phyloP scores from a whole-genome alignment of 1,284 basidiomycete species.

The Naganishia sp. region DNA sequence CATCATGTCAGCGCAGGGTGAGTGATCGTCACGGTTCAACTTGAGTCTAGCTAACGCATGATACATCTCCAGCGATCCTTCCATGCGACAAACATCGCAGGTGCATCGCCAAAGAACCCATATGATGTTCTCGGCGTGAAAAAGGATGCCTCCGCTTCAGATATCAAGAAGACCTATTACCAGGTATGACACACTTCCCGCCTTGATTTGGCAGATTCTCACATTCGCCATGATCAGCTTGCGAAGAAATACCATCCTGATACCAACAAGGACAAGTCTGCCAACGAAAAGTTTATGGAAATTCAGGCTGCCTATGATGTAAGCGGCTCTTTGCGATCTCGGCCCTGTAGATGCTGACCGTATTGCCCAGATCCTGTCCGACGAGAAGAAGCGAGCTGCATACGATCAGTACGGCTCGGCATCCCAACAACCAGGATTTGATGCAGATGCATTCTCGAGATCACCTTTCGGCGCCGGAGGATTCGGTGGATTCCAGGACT shows the following conservation, averaged over 20 bases:
- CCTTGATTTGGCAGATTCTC: constrained; percentile 15
- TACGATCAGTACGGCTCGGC: constrained; percentile 95
- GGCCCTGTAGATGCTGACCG: neutral
- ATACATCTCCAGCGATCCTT: constrained; percentile 8
- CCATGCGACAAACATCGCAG: constrained; percentile 11
- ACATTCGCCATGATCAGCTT: constrained; percentile 61
- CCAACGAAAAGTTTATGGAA: constrained; percentile 92
- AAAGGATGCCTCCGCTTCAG: constrained; percentile 76
- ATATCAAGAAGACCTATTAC: constrained; percentile 98
- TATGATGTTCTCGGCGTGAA: constrained; percentile 87
- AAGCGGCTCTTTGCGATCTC: constrained; percentile 45
- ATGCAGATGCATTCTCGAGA: constrained; percentile 73
- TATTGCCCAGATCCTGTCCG: constrained; percentile 73
- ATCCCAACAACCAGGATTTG: constrained; percentile 89
- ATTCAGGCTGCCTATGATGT: constrained; percentile 98
- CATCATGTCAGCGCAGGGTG: constrained; percentile 1
- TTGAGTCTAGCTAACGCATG: neutral
- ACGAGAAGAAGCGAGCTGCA: constrained; percentile 87
- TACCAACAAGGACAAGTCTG: constrained; percentile 78
- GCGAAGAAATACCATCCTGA: constrained; percentile 98
- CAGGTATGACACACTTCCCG: constrained; percentile 61
- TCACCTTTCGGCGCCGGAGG: constrained; percentile 62
- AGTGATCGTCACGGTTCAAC: neutral
- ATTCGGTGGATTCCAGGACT: constrained; percentile 68
- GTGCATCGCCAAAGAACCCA: constrained; percentile 66